Base-by-base conservation (phyloP, 2,329 filamentous ascomycete species). In the Hymenoscyphus occultus region DNA sequence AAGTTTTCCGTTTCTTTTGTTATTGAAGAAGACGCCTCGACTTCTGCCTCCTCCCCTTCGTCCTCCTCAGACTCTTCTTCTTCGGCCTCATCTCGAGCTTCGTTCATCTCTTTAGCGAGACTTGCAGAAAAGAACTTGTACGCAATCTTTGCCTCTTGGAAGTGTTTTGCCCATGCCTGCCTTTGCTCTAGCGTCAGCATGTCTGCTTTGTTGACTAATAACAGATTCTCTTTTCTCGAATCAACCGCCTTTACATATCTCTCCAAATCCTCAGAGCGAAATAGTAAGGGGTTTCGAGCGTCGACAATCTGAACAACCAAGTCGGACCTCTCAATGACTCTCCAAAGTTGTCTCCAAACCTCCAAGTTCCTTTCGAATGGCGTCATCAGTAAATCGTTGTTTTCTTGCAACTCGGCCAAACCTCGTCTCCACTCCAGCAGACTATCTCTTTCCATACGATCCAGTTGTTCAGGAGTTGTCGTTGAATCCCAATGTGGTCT, bases 261-360 rank as follows among this genome's bases (percentile, higher is more conserved):
- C 75, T 98, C 95, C 67, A 99, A 79, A 81, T 99, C 95, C 71
- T 96, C 94, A 5, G 91, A 97, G 65, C 96, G 87, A 80, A 98
- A 99, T 71, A 98, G 84, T 19, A 99, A 82, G 2, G 95, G 95
- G 77, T 97, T 97, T 74, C 95, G 85, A 9, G 96, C 95, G 80
- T 99, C 95, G 62, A 99, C 95, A 80, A 99, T 99, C 81, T 99
- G 95, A 42, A 99, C 95, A 3, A 99, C 86, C 51, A 99, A 81
- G 77, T 99, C 95, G 16, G 93, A 97, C 67, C 95, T 85, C 82
- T 99, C 95, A 73, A 99, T 97, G 65, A 99, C 95, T 80, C 95
- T 87, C 95, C 95, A 99, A 72, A 99, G 76, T 78, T 99, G 95
- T 76, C 95, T 88, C 95, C 95, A 99, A 35, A 99, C 95, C 75